Conservation (phyloP, 2,329 filamentous ascomycete species). For the Stemphylium vesicarium region DNA sequence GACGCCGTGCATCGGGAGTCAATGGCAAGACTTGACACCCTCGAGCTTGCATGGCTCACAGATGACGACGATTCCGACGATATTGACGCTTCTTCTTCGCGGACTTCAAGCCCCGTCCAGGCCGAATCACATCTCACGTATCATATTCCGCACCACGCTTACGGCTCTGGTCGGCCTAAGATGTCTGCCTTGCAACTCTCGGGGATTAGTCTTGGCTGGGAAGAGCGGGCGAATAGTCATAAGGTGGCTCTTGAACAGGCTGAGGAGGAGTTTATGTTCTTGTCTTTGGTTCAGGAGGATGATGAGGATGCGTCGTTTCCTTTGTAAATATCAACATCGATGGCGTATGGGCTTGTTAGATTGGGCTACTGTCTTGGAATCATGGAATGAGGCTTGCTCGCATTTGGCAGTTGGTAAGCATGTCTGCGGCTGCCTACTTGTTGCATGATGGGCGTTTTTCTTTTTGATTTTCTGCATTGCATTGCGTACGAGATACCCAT, state of each 20-base stretch:
- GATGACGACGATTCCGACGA: constrained; percentile 12
- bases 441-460: background rate
- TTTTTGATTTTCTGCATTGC: background rate
- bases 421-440: too few relatives aligned
- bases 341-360: background rate
- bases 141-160: constrained; percentile 1
- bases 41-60: constrained; percentile 12
- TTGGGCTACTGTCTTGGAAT: too few relatives aligned
- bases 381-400: too few relatives aligned
- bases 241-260: constrained; percentile 13
- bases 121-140: background rate
- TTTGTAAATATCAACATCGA: background rate
- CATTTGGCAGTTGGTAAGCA: too few relatives aligned
- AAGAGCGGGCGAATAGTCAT: constrained; percentile 8
- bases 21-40: background rate
- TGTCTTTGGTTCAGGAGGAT: constrained; percentile 8
- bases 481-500: constrained; percentile 9
- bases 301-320: constrained; percentile 5
- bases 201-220: constrained; percentile 12
- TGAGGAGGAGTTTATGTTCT: constrained; percentile 12
- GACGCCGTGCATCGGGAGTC: background rate
- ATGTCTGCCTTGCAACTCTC: constrained; percentile 14
- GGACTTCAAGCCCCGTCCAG: background rate
- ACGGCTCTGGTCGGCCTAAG: constrained; percentile 10
- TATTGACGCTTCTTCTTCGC: background rate